A percentile compares a stretch with the other conserved stretches of the same genome.
Conservation (phyloP, 495 filamentous ascomycete genomes). For the Amniculicola lignicola region DNA sequence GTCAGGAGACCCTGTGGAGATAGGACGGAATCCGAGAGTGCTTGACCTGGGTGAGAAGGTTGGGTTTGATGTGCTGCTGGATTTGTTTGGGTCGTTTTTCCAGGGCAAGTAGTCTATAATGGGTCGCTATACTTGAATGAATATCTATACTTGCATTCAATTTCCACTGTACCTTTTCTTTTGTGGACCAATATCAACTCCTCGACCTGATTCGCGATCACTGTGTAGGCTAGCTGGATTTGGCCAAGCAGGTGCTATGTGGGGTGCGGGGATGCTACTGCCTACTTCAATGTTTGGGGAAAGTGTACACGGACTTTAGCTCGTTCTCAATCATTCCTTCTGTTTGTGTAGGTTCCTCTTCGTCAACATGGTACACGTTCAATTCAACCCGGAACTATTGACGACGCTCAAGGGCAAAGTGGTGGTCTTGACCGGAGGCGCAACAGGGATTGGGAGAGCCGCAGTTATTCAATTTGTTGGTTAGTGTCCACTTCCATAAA, state of each 20-base stretch:
- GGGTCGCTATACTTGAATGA: no score
- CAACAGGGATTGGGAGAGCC: slow-evolving; percentile 42
- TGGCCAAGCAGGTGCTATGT: slow-evolving; percentile 16
- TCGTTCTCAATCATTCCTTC: no score
- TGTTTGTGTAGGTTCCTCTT: neutral
- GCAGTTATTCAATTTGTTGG: slow-evolving; percentile 39
- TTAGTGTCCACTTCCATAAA: slow-evolving; percentile 4
- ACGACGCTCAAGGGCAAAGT: slow-evolving; percentile 38
- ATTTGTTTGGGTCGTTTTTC: slow-evolving; percentile 25
- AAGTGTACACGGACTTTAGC: no score
- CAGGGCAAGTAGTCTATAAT: slow-evolving; percentile 16
- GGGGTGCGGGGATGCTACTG: slow-evolving; percentile 13
- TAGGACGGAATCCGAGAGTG: slow-evolving; percentile 13
- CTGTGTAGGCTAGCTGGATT: no score
- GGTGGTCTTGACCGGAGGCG: slow-evolving; percentile 43
- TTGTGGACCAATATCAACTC: no score
- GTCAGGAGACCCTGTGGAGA: slow-evolving; percentile 20
- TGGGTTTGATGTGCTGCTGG: slow-evolving; percentile 23
- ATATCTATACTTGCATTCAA: no score
- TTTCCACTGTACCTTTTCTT: no score
- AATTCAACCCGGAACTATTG: slow-evolving; percentile 22
- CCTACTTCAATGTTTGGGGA: no score
- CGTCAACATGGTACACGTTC: slow-evolving; percentile 20
- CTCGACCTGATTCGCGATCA: no score
- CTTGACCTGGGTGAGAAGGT: slow-evolving; percentile 27